Base-by-base conservation (phyloP, 2,329 filamentous ascomycete genomes). In the Exophiala dermatitidis region DNA sequence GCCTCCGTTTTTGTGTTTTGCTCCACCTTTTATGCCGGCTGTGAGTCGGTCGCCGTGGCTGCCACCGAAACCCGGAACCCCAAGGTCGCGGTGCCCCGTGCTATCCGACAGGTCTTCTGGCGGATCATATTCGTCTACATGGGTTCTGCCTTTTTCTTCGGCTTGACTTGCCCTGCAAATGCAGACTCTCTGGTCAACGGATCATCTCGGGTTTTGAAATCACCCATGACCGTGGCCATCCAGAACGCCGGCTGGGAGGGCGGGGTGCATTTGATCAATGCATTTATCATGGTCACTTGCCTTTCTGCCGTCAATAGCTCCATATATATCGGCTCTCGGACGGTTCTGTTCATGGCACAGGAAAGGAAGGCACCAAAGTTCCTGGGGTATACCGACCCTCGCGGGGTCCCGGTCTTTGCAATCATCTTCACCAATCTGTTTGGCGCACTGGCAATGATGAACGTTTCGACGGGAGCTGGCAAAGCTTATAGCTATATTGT, bases 261-360 rank as follows among this genome's bases (percentile, higher is more conserved):
- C 29, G 86, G 84, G 50, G 84, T 86, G 1, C 82, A 90, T 64
- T 77, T 90, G 1, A 85, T 90, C 71, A 90, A 90, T 60, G 84
- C 82, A 37, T 84, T 88, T 63, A 87, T 88, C 62, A 77, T 90
- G 47, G 72, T 88, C 5, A 87, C 86, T 8, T 86, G 86, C 51
- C 73, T 88, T 36, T 83, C 78, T 0, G 84, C 85, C 12, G 79
- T 85, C 61, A 90, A 90, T 69, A 83, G 80, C 48, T 86, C 83
- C 5, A 85, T 90, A 57, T 90, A 90, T 67, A 87, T 90, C 60
- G 56, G 52, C n/a, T 52, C 84, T 2, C 80, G 87, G 26, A 90
- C 86, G 0, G 70, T 91, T 1, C 71, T 90, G 0, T 89, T 82
- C 71, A 86, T 90, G 81, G 85, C 85, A 0, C 83, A 87, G 62